phyloP scores from a whole-genome alignment of 2,329 filamentous ascomycete species.

The Aspergillus ustus region DNA sequence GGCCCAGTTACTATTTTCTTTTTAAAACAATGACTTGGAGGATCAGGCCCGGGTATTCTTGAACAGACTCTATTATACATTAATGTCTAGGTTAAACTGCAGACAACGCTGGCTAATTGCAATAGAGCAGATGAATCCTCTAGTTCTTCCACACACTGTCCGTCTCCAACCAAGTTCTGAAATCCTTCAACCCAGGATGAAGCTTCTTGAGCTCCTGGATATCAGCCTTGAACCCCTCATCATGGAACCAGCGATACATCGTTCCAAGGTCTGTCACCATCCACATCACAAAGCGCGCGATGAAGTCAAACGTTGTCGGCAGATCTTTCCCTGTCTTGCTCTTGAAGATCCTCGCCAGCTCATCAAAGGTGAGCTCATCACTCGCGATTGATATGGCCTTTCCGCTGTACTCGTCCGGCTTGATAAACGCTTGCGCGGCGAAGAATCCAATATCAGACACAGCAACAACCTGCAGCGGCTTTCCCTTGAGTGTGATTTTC shows the following conservation, averaged over 20 bases:
- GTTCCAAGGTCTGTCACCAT: conserved; percentile 48
- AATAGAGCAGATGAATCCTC: neutral
- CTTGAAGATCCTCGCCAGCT: conserved; percentile 53
- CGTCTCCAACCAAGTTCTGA: conserved; percentile 54
- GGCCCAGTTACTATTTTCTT: neutral
- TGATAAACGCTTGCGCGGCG: conserved; percentile 54
- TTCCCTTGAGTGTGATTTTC: conserved; percentile 46
- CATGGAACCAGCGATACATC: conserved; percentile 59
- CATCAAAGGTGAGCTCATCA: conserved; percentile 55
- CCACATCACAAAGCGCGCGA: conserved; percentile 48
- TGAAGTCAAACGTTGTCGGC: conserved; percentile 47
- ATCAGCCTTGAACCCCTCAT: conserved; percentile 54
- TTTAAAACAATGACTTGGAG: neutral
- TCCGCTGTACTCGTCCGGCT: conserved; percentile 49
- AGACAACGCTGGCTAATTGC: neutral
- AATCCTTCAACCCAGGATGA: conserved; percentile 53
- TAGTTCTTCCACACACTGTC: conserved; percentile 42
- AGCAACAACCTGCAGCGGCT: conserved; percentile 50
- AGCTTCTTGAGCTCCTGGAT: conserved; percentile 47
- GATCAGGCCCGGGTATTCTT: neutral
- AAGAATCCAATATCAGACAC: conserved; percentile 58
- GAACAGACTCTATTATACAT: neutral
- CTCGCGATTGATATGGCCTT: conserved; percentile 51
- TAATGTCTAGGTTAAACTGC: neutral
- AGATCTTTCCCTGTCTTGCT: conserved; percentile 50